Evolutionary conservation across 1,139 yeast genomes (phyloP), one percentile per base, ranked within the genome.

Genomic region (Suhomyces atakaporum): DNA sequence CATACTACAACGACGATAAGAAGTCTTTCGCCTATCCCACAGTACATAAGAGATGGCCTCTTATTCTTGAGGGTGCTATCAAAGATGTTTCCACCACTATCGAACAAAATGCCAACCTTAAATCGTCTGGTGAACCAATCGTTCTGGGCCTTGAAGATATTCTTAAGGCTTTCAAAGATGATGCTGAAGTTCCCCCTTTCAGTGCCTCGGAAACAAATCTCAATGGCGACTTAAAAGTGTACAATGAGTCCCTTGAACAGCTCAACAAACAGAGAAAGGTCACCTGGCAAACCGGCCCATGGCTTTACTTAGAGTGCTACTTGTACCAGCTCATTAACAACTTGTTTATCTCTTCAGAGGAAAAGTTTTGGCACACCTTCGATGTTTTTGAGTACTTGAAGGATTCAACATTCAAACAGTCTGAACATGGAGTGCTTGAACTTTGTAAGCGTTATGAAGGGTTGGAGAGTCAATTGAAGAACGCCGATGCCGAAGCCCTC

Each of bases 271-370:
- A 40, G 11, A 55, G 51, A 36, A 45, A 49, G 18, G 62, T 63
- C n/a, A 75, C 84, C 13, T 92, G 97, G 97, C 66, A 71, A 42
- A 73, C 82, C n/a, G 95, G 92, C 1, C 96, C 96, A 13, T 92
- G 99, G 99, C 67, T 92, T 39, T 84, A 73, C 53, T 70, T 86
- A 33, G 99, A 94, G 61, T 84, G 96, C 58, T 83, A 83, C 56
- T 58, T 92, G 44, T 92, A 92, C 63, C 79, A 95, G 42, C 60
- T 71, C 40, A 66, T 89, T 39, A 78, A 82, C 53, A 47, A 64
- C 25, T 55, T 66, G 49, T 65, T 81, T 56, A 54, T 67, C 38
- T 40, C 58, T 36, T 47, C 53, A 3, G 29, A 40, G 3, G 54
- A 52, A 21, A 24, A 43, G 12, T 53, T 51, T 36, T 83, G 89